These are phyloP conservation scores for Skeletonema costatum DNA, from an alignment of 108 stramenopile genomes.

Conservation along the genomic window DNA sequence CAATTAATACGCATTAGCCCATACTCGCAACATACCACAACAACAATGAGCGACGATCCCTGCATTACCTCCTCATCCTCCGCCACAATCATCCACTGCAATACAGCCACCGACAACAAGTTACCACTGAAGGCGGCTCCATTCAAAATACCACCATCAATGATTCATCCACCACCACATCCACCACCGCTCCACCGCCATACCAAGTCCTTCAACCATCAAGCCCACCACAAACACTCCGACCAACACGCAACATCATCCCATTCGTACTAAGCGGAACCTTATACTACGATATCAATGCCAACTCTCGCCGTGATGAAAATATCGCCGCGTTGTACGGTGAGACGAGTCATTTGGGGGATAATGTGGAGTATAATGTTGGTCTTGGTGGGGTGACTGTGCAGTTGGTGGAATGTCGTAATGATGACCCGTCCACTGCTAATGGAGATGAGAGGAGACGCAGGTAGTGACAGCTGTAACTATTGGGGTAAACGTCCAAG, in stretches of 20 bases:
- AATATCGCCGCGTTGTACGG: neutral
- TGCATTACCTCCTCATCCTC: too few relatives aligned
- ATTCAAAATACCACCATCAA: too few relatives aligned
- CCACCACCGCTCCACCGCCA: too few relatives aligned
- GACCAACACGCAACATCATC: slow-evolving; percentile 14
- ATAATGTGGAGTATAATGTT: slow-evolving; percentile 16
- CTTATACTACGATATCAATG: slow-evolving; percentile 27
- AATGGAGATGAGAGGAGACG: neutral
- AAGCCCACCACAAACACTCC: neutral
- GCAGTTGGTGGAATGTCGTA: slow-evolving; percentile 15
- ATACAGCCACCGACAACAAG: too few relatives aligned
- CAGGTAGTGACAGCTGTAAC: neutral
- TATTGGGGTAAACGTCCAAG: neutral
- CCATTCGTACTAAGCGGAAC: slow-evolving; percentile 19
- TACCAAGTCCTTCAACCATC: neutral
- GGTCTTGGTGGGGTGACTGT: slow-evolving; percentile 28
- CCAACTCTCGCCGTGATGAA: slow-evolving; percentile 13
- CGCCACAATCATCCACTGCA: too few relatives aligned
- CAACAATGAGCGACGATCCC: too few relatives aligned
- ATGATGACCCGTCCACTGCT: neutral
- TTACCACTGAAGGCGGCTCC: too few relatives aligned
- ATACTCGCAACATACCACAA: too few relatives aligned
- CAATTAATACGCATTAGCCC: too few relatives aligned
- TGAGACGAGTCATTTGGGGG: neutral
- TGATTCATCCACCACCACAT: too few relatives aligned